Percentiles rank a stretch among this genome's conserved stretches.
Conservation (phyloP, 352 stramenopile species). For the Thalassiosira exigua region DNA sequence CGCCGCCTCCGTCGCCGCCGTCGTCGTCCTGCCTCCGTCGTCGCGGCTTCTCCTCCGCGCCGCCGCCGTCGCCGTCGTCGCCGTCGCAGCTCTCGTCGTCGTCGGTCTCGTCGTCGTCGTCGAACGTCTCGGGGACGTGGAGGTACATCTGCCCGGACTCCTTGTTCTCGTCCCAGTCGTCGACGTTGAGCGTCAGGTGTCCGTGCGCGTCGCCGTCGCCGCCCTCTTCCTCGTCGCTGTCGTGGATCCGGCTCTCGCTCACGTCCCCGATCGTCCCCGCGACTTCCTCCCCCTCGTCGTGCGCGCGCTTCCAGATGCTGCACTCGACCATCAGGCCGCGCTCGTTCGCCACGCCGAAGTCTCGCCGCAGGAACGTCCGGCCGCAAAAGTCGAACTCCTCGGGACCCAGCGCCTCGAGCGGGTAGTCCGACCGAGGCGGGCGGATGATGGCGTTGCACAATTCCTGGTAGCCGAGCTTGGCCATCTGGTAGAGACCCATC, state of each 20-base stretch:
- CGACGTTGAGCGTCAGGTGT: slow-evolving; percentile 37
- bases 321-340: slow-evolving; percentile 90
- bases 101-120: slow-evolving; percentile 1
- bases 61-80: slow-evolving; percentile 4
- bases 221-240: neutral
- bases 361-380: slow-evolving; percentile 88
- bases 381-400: slow-evolving; percentile 90
- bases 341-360: slow-evolving; percentile 89
- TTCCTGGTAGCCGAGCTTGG: slow-evolving; percentile 90
- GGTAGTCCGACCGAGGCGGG: slow-evolving; percentile 92
- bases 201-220: slow-evolving; percentile 4
- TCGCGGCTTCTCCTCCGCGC: slow-evolving; percentile 11
- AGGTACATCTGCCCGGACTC: slow-evolving; percentile 51
- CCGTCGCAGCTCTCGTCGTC: slow-evolving; percentile 18
- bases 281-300: slow-evolving; percentile 13
- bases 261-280: slow-evolving; percentile 7
- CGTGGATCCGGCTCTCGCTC: neutral
- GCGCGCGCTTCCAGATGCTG: slow-evolving; percentile 89
- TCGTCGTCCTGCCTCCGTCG: slow-evolving; percentile 21
- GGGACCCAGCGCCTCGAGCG: slow-evolving; percentile 90
- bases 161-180: slow-evolving; percentile 53
- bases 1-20: neutral
- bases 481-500: slow-evolving; percentile 80
- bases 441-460: slow-evolving; percentile 98
- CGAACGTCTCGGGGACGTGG: slow-evolving; percentile 33